These are phyloP conservation scores for Dendrobium officinale DNA, from an alignment of 106 monocot genomes.

Conservation along the genomic window DNA sequence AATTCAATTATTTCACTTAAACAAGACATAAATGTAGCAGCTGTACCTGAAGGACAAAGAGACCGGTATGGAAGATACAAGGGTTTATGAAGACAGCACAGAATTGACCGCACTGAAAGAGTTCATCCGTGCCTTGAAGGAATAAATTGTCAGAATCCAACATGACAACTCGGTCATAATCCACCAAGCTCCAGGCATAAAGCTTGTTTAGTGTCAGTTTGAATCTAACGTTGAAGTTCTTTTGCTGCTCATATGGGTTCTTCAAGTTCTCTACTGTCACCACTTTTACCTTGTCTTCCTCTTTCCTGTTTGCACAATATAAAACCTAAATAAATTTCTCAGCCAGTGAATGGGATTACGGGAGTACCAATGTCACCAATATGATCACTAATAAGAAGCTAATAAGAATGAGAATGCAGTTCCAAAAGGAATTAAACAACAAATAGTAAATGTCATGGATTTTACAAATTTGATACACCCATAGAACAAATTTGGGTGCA, in stretches of 20 bases:
- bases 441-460: neutral
- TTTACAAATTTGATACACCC: neutral
- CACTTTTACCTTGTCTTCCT: slow-evolving; percentile 41
- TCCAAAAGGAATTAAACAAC: neutral
- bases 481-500: too few species aligned
- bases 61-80: slow-evolving; percentile 80
- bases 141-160: slow-evolving; percentile 76
- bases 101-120: slow-evolving; percentile 78
- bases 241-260: slow-evolving; percentile 49
- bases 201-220: slow-evolving; percentile 53
- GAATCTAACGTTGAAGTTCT: slow-evolving; percentile 40
- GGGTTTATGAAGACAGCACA: slow-evolving; percentile 88
- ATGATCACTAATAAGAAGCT: neutral
- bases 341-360: neutral
- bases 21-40: neutral
- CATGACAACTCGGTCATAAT: slow-evolving; percentile 77
- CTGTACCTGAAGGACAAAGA: slow-evolving; percentile 73
- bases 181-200: slow-evolving; percentile 64
- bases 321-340: neutral
- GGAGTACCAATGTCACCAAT: neutral
- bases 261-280: slow-evolving; percentile 38
- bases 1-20: slow-evolving; percentile 1
- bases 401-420: neutral
- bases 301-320: slow-evolving; percentile 20
- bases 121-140: slow-evolving; percentile 66